A percentile compares a stretch with the other conserved stretches of the same genome.
Evolutionary conservation across 2,329 filamentous ascomycete genomes (phyloP).

Genomic region (Colletotrichum zoysiae): DNA sequence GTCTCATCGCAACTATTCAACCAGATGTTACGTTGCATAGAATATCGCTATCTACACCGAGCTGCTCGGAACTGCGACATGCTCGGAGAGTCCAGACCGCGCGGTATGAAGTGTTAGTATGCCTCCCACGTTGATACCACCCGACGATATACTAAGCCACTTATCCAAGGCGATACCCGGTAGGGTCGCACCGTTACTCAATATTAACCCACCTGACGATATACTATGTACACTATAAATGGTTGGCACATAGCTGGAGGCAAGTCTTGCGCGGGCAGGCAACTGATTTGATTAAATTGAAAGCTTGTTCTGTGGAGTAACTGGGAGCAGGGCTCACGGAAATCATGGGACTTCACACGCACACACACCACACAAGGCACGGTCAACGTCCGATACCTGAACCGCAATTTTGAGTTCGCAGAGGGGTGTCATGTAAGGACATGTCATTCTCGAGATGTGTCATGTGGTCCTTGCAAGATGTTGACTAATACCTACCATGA

Average conservation of each 20-base stretch:
- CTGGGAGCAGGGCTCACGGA: slow-evolving; percentile 30
- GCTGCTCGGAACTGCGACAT: not conserved
- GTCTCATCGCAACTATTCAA: not conserved
- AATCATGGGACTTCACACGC: slow-evolving; percentile 13
- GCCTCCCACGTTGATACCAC: not conserved
- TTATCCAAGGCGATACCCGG: no score
- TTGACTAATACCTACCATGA: slow-evolving; percentile 4
- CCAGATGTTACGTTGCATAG: not conserved
- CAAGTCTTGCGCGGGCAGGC: slow-evolving; percentile 7
- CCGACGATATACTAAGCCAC: not conserved
- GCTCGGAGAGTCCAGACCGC: not conserved
- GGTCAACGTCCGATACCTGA: slow-evolving; percentile 32
- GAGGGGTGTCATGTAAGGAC: slow-evolving; percentile 34
- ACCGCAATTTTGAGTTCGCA: slow-evolving; percentile 38
- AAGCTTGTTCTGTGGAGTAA: slow-evolving; percentile 30
- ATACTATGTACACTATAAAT: not conserved
- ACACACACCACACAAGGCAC: slow-evolving; percentile 13
- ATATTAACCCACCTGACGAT: no score
- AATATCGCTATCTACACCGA: not conserved
- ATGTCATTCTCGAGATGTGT: slow-evolving; percentile 35
- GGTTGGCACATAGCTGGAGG: slow-evolving; percentile 18
- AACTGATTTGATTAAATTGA: slow-evolving; percentile 39
- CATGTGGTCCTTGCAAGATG: slow-evolving; percentile 21
- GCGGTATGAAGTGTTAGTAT: not conserved
- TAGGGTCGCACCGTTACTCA: no score